phyloP scores from a whole-genome alignment of 2,329 filamentous ascomycete species.

The Fusarium sp. region DNA sequence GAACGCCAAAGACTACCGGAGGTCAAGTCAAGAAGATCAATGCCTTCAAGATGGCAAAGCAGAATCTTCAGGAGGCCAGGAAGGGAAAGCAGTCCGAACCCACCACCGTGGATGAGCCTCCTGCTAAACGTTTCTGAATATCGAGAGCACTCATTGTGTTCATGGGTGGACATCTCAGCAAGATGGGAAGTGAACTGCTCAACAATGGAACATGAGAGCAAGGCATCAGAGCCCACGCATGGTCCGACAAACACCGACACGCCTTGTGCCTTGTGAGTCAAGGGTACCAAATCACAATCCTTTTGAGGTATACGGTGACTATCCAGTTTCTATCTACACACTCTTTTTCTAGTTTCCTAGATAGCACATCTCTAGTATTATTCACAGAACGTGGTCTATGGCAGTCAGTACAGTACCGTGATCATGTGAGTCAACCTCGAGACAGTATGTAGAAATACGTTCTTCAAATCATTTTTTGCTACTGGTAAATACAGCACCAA shows the following conservation, averaged over 20 bases:
- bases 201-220: not conserved
- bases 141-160: not conserved
- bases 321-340: not conserved
- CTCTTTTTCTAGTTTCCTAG: not conserved
- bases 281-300: not conserved
- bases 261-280: not conserved
- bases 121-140: not conserved
- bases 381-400: not conserved
- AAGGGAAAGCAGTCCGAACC: not conserved
- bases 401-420: not conserved
- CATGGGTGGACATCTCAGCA: not conserved
- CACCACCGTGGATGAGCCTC: not conserved
- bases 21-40: not conserved
- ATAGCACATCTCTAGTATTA: not conserved
- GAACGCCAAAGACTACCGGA: not conserved
- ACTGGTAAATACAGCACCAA: not conserved
- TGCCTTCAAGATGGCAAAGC: not conserved
- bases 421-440: not conserved
- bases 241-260: not conserved
- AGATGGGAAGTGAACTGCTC: not conserved
- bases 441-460: too few species aligned
- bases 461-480: not conserved
- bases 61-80: not conserved
- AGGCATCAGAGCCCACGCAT: not conserved
- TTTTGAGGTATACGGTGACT: too few species aligned